Evolutionary conservation across 495 filamentous ascomycete species (phyloP).

Genomic region (Xylaria sp.): DNA sequence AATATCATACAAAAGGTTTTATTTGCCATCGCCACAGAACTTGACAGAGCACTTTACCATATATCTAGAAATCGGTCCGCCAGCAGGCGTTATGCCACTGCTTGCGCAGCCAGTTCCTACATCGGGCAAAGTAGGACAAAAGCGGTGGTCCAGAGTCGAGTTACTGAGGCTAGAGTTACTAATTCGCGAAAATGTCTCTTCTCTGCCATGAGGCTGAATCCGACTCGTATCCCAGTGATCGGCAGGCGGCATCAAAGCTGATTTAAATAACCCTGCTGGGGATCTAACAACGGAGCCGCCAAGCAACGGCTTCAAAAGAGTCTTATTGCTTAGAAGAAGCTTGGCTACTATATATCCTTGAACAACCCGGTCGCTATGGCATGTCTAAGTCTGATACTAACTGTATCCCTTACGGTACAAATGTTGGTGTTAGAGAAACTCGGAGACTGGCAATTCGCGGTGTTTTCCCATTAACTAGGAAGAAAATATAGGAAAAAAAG

Average conservation of each 20-base stretch:
- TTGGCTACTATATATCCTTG: neutral
- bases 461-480: neutral
- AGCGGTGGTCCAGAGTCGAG: neutral
- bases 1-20: neutral
- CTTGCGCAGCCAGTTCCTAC: neutral
- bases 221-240: conserved; percentile 5
- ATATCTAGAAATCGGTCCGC: neutral
- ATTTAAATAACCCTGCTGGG: conserved; percentile 1
- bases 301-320: neutral
- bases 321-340: neutral
- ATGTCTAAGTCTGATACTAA: neutral
- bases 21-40: neutral
- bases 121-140: neutral
- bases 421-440: neutral
- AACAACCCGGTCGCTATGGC: neutral
- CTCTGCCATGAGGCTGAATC: conserved; percentile 14
- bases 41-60: neutral
- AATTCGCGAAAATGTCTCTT: neutral
- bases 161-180: neutral
- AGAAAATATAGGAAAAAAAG: neutral
- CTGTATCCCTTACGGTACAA: neutral
- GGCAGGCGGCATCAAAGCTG: neutral
- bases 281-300: conserved; percentile 2
- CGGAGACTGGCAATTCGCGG: neutral
- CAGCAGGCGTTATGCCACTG: neutral